Evolutionary conservation across 345 rosid species (phyloP).

Genomic region (Raphanus sativus): DNA sequence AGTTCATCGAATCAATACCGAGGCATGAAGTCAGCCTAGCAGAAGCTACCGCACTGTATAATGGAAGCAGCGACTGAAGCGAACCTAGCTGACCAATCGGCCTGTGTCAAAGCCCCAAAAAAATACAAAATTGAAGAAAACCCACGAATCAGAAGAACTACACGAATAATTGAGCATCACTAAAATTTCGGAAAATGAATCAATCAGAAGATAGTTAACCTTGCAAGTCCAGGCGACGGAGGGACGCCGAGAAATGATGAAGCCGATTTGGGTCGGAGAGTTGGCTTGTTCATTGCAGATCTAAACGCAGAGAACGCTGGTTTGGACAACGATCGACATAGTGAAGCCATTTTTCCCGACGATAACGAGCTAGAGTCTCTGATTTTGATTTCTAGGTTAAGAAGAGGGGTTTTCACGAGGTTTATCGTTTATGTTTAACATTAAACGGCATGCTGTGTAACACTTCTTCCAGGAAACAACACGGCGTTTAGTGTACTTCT

Average conservation of each 20-base stretch:
- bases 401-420: slow-evolving; percentile 37
- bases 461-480: background rate
- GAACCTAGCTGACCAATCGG: slow-evolving; percentile 59
- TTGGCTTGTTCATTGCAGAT: slow-evolving; percentile 54
- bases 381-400: slow-evolving; percentile 26
- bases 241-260: slow-evolving; percentile 46
- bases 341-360: slow-evolving; percentile 62
- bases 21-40: slow-evolving; percentile 91
- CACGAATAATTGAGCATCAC: background rate
- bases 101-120: slow-evolving; percentile 52
- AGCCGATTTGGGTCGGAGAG: slow-evolving; percentile 43
- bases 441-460: slow-evolving; percentile 14
- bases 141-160: background rate
- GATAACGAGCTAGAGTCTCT: background rate
- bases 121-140: slow-evolving; percentile 5
- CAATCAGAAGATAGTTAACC: slow-evolving; percentile 41
- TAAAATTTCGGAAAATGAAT: background rate
- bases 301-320: slow-evolving; percentile 57
- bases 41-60: slow-evolving; percentile 75
- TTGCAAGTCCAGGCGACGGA: slow-evolving; percentile 49
- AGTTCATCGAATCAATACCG: slow-evolving; percentile 67
- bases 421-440: slow-evolving; percentile 24
- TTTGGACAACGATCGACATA: slow-evolving; percentile 64
- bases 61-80: slow-evolving; percentile 81
- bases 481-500: background rate